phyloP scores from a whole-genome alignment of 83 land plant species.

The Thuja plicata region DNA sequence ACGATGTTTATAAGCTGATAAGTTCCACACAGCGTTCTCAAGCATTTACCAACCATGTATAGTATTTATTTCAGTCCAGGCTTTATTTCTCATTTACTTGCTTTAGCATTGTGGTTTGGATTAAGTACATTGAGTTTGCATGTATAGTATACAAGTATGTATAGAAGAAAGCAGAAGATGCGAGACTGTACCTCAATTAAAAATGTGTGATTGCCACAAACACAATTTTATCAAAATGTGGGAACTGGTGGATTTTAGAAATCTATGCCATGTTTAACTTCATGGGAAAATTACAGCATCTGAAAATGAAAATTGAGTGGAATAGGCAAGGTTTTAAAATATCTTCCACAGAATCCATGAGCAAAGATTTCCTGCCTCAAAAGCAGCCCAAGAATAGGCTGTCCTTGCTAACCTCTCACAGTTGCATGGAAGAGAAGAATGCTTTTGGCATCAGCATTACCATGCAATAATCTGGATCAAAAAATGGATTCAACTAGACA shows the following conservation, averaged over 20 bases:
- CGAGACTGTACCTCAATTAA: no score
- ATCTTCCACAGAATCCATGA: neutral
- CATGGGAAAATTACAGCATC: neutral
- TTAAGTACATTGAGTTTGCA: neutral
- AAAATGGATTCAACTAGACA: neutral
- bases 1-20: neutral
- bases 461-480: neutral
- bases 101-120: neutral
- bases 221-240: neutral
- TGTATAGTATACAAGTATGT: no score
- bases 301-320: neutral
- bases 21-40: neutral
- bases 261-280: neutral
- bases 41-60: no score
- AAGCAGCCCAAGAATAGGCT: neutral
- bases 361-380: neutral
- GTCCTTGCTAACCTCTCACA: neutral
- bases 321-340: no score
- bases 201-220: neutral
- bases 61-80: no score
- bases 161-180: no score
- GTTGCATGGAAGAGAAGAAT: neutral
- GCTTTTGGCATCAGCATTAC: neutral
- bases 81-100: neutral
- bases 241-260: neutral